A percentile compares a stretch with the other conserved stretches of the same genome.
phyloP scores from a whole-genome alignment of 2,329 filamentous ascomycete genomes.

The Colletotrichum sp. region DNA sequence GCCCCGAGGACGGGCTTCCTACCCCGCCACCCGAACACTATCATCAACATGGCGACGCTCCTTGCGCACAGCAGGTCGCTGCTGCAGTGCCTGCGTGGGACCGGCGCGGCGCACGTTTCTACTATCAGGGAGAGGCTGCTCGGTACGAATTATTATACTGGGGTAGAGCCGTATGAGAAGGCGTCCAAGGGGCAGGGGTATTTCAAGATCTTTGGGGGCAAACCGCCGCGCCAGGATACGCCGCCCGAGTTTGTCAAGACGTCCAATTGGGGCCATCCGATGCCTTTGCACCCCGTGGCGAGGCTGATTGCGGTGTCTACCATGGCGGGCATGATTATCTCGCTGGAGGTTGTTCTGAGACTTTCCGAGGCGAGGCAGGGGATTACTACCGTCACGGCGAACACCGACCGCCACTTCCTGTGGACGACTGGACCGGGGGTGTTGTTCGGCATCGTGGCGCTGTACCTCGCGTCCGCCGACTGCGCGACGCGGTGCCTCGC shows the following conservation, averaged over 20 bases:
- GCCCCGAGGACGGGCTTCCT: conserved; percentile 38
- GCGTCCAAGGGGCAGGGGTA: conserved; percentile 26
- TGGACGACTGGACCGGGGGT: conserved; percentile 40
- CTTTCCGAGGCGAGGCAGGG: conserved; percentile 33
- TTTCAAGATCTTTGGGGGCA: conserved; percentile 27
- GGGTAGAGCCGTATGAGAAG: conserved; percentile 40
- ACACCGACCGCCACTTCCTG: conserved; percentile 34
- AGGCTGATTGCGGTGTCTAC: conserved; percentile 30
- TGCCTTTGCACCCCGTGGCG: conserved; percentile 31
- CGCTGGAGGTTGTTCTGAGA: conserved; percentile 37
- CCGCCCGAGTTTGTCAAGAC: conserved; percentile 21
- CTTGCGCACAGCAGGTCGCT: conserved; percentile 39
- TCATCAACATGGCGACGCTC: conserved; percentile 39
- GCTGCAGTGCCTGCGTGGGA: conserved; percentile 37
- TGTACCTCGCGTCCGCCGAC: conserved; percentile 36
- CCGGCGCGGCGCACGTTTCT: conserved; percentile 34
- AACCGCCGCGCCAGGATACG: conserved; percentile 7
- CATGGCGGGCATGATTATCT: conserved; percentile 34
- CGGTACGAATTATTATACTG: conserved; percentile 33
- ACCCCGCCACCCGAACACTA: conserved; percentile 37
- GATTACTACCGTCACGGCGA: conserved; percentile 29
- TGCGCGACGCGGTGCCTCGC: conserved; percentile 36
- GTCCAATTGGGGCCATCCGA: conserved; percentile 32
- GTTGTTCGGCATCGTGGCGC: conserved; percentile 30
- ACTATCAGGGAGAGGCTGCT: conserved; percentile 31